Conservation (phyloP, 1,284 basidiomycete genomes). For the Lignosus rhinocerotis region DNA sequence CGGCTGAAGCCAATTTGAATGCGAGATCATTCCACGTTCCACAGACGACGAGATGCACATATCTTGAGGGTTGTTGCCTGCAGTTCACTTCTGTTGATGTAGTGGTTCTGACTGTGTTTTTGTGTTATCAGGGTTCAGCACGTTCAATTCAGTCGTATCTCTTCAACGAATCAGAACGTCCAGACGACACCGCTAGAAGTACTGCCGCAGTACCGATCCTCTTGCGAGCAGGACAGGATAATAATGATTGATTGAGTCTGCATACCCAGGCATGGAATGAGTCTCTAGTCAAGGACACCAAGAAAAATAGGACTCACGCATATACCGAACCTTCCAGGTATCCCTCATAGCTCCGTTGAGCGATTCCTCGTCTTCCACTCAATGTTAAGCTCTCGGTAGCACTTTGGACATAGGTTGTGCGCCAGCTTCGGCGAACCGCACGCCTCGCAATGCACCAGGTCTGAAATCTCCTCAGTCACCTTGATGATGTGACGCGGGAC, state of each 20-base stretch:
- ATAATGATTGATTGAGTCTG: background rate
- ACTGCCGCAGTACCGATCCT: too few species aligned
- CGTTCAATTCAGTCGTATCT: too few species aligned
- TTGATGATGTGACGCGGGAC: conserved; percentile 13
- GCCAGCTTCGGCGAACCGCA: conserved; percentile 88
- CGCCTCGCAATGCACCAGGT: conserved; percentile 90
- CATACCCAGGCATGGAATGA: background rate
- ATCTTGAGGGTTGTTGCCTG: background rate
- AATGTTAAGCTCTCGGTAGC: conserved; percentile 79
- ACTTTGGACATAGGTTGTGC: conserved; percentile 86
- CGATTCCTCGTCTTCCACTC: conserved; percentile 51
- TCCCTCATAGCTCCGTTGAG: conserved; percentile 2
- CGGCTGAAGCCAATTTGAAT: conserved; percentile 12
- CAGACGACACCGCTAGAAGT: too few species aligned
- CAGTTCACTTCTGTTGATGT: too few species aligned
- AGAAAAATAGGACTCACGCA: conserved; percentile 2
- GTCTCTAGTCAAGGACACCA: background rate
- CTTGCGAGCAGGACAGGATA: background rate
- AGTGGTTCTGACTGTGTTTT: too few species aligned
- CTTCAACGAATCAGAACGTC: too few species aligned
- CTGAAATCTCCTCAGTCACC: conserved; percentile 41
- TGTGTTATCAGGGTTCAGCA: too few species aligned
- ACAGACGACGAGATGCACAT: background rate
- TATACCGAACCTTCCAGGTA: conserved; percentile 3
- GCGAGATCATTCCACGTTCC: conserved; percentile 18